Evolutionary conservation across 345 rosid species (phyloP), one percentile per base, ranked within the genome.

Genomic region (Mangifera indica): DNA sequence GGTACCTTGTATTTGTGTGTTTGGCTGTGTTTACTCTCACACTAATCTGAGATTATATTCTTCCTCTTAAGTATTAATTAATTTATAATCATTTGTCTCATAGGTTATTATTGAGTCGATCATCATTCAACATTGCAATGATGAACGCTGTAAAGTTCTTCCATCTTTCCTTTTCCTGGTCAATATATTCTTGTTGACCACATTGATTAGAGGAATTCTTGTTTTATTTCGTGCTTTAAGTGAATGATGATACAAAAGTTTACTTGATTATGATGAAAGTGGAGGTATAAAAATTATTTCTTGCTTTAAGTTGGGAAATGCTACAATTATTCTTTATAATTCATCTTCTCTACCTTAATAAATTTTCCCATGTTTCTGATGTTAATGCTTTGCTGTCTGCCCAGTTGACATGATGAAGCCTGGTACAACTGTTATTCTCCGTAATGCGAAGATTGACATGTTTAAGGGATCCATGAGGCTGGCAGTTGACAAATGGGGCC

Each of bases 351-450:
- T 37, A 37, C 40, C 40, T 37, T 3, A 37, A 37, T 37, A 37
- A 10, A 2, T 42, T 8, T 8, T 42, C 49, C 44, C 7, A 54
- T 53, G 22, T 52, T 21, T 2, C 2, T 74, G 58, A 12, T 34
- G 40, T 20, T 74, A 40, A 74, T 46, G 44, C 11, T 34, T 61
- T 59, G 17, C 55, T 67, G 21, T 67, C 44, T 67, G 48, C 48
- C 4, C 76, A 84, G 89, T 84, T 74, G 84, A 80, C 71, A 14
- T 86, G 10, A 65, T 86, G 84, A 80, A 76, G 79, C 52, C 77
- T 12, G 82, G 76, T 26, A 66, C 80, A 26, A 84, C 83, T 9
- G 71, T 84, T 11, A 80, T 80, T 24, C 76, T 82, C 71, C 80
- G 89, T 48, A 86, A 84, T 75, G 87, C 87, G 34, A 84, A 37